These are phyloP conservation scores for Inonotus hispidus DNA, from an alignment of 1,284 basidiomycete species.

Conservation along the genomic window DNA sequence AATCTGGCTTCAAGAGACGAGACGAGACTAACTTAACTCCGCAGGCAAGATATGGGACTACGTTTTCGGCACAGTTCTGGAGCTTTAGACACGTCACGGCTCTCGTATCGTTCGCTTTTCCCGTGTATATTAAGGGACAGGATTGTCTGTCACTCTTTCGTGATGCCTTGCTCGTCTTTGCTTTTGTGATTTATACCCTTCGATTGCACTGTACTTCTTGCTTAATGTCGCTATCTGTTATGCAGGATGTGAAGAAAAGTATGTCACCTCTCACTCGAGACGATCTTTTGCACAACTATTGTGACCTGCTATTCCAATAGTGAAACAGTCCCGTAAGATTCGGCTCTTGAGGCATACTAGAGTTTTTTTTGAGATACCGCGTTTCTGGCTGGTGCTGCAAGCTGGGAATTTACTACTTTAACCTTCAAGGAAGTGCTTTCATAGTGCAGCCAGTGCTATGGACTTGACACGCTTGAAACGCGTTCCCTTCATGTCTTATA, in stretches of 20 bases:
- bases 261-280: not conserved
- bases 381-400: too few species aligned
- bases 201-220: not conserved
- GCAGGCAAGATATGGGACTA: constrained; percentile 91
- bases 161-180: not conserved
- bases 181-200: not conserved
- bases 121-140: too few species aligned
- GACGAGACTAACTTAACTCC: constrained; percentile 17
- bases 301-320: too few species aligned
- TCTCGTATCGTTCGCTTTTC: not conserved
- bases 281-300: too few species aligned
- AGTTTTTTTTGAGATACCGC: too few species aligned
- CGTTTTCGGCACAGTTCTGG: constrained; percentile 81
- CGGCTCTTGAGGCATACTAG: too few species aligned
- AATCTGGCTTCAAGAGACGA: not conserved
- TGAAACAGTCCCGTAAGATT: too few species aligned
- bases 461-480: too few species aligned
- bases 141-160: not conserved
- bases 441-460: too few species aligned
- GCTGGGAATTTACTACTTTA: too few species aligned
- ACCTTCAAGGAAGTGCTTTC: too few species aligned
- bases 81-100: not conserved
- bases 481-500: too few species aligned
- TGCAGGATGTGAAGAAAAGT: not conserved
- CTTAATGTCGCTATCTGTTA: not conserved